Evolutionary conservation across 257 asterid genomes (phyloP).

Genomic region (Datura wrightii): DNA sequence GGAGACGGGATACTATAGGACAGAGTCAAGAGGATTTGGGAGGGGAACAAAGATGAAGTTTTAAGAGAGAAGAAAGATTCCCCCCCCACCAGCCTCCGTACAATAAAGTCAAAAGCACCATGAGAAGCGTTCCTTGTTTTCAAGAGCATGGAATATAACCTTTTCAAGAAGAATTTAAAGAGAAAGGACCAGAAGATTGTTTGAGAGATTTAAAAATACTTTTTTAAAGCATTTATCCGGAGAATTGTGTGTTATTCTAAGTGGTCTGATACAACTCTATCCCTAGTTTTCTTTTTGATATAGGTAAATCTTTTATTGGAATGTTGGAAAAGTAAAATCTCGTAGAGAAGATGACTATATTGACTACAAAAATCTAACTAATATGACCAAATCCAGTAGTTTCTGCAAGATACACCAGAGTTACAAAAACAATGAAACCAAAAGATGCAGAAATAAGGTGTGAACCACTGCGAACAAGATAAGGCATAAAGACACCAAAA

Average conservation of each 20-base stretch:
- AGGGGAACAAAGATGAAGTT: not conserved
- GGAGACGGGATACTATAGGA: not conserved
- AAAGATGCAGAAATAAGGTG: conserved; percentile 18
- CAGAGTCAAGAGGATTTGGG: not conserved
- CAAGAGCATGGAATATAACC: not conserved
- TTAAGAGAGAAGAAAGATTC: not conserved
- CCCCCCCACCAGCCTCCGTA: not conserved
- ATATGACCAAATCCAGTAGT: not conserved
- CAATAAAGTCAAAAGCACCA: not conserved
- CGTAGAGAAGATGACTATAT: not conserved
- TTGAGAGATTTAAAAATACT: not conserved
- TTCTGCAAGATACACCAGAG: conserved; percentile 7
- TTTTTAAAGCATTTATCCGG: conserved; percentile 10
- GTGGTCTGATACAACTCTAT: conserved; percentile 13
- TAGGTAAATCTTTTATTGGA: not conserved
- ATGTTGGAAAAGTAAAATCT: not conserved
- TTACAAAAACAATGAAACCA: not conserved
- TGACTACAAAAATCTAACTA: not conserved
- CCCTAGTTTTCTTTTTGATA: not conserved
- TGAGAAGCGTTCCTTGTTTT: not conserved
- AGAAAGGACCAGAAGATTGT: not conserved
- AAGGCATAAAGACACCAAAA: conserved; percentile 8
- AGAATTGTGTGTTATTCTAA: not conserved
- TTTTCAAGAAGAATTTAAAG: not conserved
- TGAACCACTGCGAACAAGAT: not conserved